Evolutionary conservation across 768 basidiomycete genomes (phyloP), one percentile per base, ranked within the genome.

Genomic region (Naganishia vishniacii): DNA sequence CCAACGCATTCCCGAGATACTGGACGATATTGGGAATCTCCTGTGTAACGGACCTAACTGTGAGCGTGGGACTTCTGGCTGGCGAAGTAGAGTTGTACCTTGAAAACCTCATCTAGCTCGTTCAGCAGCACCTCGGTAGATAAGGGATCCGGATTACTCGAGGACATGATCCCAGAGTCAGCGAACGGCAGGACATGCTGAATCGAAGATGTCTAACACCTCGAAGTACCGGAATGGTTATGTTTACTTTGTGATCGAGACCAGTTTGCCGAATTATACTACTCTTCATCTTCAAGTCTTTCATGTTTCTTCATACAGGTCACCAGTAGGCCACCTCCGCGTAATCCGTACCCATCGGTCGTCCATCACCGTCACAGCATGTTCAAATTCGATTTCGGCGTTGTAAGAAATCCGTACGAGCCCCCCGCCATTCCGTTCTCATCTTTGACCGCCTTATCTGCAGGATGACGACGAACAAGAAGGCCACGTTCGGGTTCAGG

Each of bases 371-470:
- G n/a, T 26, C 23, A 31, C 23, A 62, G 9, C 60, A 85, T 84
- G 83, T 86, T 87, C 81, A 86, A 84, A 68, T 88, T 87, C 72
- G 81, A 86, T 71, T 89, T 89, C 69, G 81, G 84, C 63, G 66
- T 87, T 29, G 82, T 75, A 28, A 61, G 73, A 62, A 0, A 4
- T 18, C 15, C 15, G n/a, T 12, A 18, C 23, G n/a, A n/a, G n/a
- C 15, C 16, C 18, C 9, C 23, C 45, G 23, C n/a, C 6, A 28
- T 61, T 18, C 41, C 20, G 28, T 13, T 16, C 13, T n/a, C n/a
- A 4, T 15, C 0, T 82, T 61, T 81, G 81, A 65, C 68, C 58
- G 13, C 78, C 1, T 63, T 68, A 25, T 65, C 80, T 5, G 64
- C 69, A 12, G 66, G 74, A 3, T 61, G 78, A 66, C 81, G 80